A percentile compares a stretch with the other conserved stretches of the same genome.
These are phyloP conservation scores for Serendipita sp. DNA, from an alignment of 768 basidiomycete genomes.

Conservation along the genomic window DNA sequence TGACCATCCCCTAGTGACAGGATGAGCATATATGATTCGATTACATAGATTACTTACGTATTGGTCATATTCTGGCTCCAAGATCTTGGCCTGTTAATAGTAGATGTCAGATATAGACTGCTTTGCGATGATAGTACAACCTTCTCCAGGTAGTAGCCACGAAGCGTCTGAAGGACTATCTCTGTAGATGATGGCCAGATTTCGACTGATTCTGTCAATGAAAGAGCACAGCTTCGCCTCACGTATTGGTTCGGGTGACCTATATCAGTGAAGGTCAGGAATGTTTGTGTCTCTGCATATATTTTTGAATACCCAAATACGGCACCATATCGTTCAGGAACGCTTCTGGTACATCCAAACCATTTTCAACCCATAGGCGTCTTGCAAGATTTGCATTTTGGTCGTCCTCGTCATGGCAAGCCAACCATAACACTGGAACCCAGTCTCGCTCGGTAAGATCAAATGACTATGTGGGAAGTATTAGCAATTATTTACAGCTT, in stretches of 20 bases:
- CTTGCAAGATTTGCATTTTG: constrained; percentile 72
- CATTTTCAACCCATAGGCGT: constrained; percentile 91
- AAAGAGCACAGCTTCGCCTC: constrained; percentile 49
- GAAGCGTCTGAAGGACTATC: constrained; percentile 32
- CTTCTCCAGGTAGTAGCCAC: constrained; percentile 73
- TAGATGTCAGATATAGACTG: neutral
- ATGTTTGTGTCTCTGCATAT: too few species aligned
- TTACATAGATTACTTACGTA: constrained; percentile 40
- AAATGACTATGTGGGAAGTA: constrained; percentile 43
- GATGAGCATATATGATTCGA: neutral
- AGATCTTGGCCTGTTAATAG: constrained; percentile 49
- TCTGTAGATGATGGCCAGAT: constrained; percentile 47
- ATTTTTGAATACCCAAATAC: constrained; percentile 46
- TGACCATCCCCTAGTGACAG: constrained; percentile 71
- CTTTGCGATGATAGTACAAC: constrained; percentile 20
- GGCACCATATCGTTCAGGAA: constrained; percentile 42
- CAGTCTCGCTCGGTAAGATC: constrained; percentile 92
- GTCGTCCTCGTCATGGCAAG: constrained; percentile 76
- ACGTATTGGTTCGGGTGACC: constrained; percentile 73
- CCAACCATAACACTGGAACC: constrained; percentile 77
- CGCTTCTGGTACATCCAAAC: constrained; percentile 64
- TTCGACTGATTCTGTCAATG: constrained; percentile 62
- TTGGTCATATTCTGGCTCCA: constrained; percentile 85
- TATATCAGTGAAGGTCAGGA: constrained; percentile 21
- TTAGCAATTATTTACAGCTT: neutral